Conservation (phyloP, 192 early-diverging fungal species). For the Podochytrium sp. region DNA sequence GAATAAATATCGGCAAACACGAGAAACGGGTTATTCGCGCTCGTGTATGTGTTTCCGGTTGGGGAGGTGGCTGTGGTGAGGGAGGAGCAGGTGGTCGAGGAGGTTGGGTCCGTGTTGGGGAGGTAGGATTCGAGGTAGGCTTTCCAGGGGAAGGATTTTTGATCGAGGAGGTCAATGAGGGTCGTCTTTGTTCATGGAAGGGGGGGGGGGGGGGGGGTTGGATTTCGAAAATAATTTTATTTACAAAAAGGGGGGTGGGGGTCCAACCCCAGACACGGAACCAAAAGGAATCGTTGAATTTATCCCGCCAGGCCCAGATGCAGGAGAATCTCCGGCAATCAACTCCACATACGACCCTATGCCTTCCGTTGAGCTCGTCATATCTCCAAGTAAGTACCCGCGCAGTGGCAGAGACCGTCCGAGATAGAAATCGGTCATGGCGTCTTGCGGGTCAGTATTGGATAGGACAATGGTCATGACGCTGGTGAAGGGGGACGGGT, state of each 20-base stretch:
- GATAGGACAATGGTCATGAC: slow-evolving; percentile 32
- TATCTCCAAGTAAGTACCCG: slow-evolving; percentile 30
- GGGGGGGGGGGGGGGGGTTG: too few relatives aligned
- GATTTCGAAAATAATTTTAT: too few relatives aligned
- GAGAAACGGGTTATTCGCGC: background rate
- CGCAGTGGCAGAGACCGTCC: slow-evolving; percentile 9
- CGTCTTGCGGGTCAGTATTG: slow-evolving; percentile 5
- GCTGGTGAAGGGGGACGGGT: background rate
- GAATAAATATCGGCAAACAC: background rate
- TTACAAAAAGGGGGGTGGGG: background rate
- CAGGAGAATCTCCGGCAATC: slow-evolving; percentile 44
- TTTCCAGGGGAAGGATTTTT: slow-evolving; percentile 60
- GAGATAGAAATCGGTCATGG: slow-evolving; percentile 21
- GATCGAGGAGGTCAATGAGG: slow-evolving; percentile 54
- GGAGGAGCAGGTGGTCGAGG: background rate
- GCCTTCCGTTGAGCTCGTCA: background rate
- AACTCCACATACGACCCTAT: slow-evolving; percentile 47
- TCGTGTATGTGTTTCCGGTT: slow-evolving; percentile 4
- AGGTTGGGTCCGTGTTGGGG: slow-evolving; percentile 64
- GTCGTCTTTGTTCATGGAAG: background rate
- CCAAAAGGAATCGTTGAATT: too few relatives aligned
- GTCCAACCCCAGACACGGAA: background rate
- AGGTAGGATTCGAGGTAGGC: slow-evolving; percentile 64
- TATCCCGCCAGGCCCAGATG: background rate
- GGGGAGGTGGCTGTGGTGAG: background rate